Conservation (phyloP, 306 rosid genomes). For the Hylodesmum podocarpum region DNA sequence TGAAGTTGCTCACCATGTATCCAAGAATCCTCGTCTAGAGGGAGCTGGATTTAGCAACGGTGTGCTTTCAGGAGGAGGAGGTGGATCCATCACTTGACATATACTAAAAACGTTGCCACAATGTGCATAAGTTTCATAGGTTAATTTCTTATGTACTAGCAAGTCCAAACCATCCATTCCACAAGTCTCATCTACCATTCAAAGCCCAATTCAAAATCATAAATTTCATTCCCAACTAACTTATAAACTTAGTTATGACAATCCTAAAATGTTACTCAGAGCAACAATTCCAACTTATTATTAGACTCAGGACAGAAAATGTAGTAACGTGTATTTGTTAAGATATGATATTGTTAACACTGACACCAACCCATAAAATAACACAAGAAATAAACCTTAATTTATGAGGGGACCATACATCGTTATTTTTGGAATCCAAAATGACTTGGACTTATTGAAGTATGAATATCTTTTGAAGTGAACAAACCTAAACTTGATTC, state of each 20-base stretch:
- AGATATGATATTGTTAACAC: neutral
- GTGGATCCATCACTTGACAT: constrained; percentile 53
- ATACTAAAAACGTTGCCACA: neutral
- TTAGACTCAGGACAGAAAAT: neutral
- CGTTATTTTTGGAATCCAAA: too few relatives aligned
- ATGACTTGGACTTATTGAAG: neutral
- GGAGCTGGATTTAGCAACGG: constrained; percentile 55
- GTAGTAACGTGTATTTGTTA: neutral
- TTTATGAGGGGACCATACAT: too few relatives aligned
- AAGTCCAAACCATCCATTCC: constrained; percentile 32
- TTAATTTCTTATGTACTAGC: constrained; percentile 8
- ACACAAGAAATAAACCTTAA: neutral
- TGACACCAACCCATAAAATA: neutral
- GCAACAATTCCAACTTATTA: neutral
- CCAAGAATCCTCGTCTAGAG: constrained; percentile 47
- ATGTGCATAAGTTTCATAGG: neutral
- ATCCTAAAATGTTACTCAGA: neutral
- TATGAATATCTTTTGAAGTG: neutral
- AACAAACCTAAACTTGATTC: neutral
- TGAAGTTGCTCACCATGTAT: constrained; percentile 45
- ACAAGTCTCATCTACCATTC: constrained; percentile 67
- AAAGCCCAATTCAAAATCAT: constrained; percentile 29
- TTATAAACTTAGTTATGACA: neutral
- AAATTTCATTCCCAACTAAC: constrained; percentile 48
- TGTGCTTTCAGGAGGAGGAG: constrained; percentile 37